These are phyloP conservation scores for Lentinula boryana DNA, from an alignment of 768 basidiomycete species.

Conservation along the genomic window DNA sequence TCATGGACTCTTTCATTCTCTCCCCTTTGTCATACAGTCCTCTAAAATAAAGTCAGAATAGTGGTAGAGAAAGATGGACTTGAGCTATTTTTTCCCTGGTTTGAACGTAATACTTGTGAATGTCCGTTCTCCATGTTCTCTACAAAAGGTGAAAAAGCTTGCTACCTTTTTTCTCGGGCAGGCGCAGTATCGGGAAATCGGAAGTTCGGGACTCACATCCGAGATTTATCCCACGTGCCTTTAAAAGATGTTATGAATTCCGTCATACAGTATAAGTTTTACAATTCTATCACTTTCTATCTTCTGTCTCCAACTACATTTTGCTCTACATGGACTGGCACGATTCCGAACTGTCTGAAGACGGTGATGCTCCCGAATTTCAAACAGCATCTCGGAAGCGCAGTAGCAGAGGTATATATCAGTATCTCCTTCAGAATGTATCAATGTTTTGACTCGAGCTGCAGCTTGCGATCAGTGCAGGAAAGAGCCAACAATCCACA, in stretches of 20 bases:
- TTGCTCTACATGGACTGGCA: slow-evolving; percentile 42
- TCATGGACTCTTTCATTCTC: slow-evolving; percentile 86
- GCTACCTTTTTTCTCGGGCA: no score
- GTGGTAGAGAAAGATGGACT: neutral
- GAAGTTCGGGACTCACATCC: neutral
- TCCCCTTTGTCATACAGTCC: slow-evolving; percentile 78
- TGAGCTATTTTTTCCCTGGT: neutral
- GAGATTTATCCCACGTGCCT: neutral
- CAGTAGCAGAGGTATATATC: slow-evolving; percentile 44
- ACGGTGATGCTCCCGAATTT: slow-evolving; percentile 38
- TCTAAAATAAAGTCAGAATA: slow-evolving; percentile 48
- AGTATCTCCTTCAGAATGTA: slow-evolving; percentile 3
- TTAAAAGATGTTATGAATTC: neutral
- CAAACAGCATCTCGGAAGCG: slow-evolving; percentile 45
- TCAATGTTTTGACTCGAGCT: slow-evolving; percentile 3
- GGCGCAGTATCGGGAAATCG: neutral
- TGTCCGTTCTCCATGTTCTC: no score
- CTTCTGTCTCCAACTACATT: slow-evolving; percentile 14
- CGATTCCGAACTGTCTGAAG: slow-evolving; percentile 58
- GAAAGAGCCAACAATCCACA: neutral
- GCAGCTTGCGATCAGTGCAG: slow-evolving; percentile 80
- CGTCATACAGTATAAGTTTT: neutral
- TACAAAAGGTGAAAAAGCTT: no score
- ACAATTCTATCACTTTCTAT: slow-evolving; percentile 7
- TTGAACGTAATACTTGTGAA: neutral